phyloP scores from a whole-genome alignment of 805 yeast species.

The Barnettozyma salicaria region DNA sequence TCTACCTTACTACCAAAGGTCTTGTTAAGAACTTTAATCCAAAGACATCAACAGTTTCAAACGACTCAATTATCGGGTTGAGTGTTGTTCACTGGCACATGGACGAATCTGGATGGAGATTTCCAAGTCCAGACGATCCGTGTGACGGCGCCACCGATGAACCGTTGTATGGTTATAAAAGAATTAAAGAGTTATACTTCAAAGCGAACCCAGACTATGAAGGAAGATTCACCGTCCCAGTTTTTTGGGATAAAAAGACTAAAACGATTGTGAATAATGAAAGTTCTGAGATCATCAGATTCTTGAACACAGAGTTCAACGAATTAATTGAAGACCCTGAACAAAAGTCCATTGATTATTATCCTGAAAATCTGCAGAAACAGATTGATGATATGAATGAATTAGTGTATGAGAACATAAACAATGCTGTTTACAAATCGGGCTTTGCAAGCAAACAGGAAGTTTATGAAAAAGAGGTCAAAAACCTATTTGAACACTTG shows the following conservation, averaged over 20 bases:
- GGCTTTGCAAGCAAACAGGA: conserved; percentile 87
- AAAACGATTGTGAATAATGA: conserved; percentile 88
- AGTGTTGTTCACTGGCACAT: conserved; percentile 89
- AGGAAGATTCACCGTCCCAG: conserved; percentile 90
- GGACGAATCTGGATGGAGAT: conserved; percentile 88
- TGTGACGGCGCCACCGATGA: conserved; percentile 47
- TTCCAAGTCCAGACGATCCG: conserved; percentile 42
- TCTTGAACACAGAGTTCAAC: conserved; percentile 71
- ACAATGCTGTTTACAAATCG: conserved; percentile 89
- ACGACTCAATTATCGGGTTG: conserved; percentile 47
- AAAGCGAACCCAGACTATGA: conserved; percentile 68
- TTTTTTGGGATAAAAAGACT: conserved; percentile 82
- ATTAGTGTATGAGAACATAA: conserved; percentile 80
- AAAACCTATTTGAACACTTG: conserved; percentile 55
- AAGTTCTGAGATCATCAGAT: conserved; percentile 82
- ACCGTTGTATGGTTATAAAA: conserved; percentile 48
- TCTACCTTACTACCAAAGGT: conserved; percentile 71
- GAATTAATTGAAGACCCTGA: conserved; percentile 41
- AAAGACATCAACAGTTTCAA: conserved; percentile 23
- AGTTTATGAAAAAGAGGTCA: conserved; percentile 67
- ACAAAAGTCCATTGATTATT: conserved; percentile 48
- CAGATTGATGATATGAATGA: conserved; percentile 72
- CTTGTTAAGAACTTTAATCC: conserved; percentile 39
- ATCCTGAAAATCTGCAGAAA: conserved; percentile 48
- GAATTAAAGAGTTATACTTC: conserved; percentile 67